Conservation (phyloP, 805 yeast genomes). For the Starmerella sirachaensis region DNA sequence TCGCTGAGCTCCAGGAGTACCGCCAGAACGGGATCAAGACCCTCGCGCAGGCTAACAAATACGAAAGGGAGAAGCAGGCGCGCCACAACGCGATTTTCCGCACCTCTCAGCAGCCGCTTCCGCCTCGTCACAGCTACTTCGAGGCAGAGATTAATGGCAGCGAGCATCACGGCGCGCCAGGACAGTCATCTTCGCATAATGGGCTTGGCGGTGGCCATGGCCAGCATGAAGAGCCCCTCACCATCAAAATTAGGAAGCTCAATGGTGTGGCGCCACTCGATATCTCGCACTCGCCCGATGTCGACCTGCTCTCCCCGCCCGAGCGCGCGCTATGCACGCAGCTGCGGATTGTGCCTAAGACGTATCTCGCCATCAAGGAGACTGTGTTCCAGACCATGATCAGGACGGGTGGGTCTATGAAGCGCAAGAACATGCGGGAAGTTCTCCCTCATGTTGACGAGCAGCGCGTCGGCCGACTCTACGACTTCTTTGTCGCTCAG, state of each 20-base stretch:
- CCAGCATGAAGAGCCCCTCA: constrained; percentile 15
- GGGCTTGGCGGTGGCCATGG: constrained; percentile 8
- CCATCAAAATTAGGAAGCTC: constrained; percentile 25
- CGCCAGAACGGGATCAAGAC: constrained; percentile 79
- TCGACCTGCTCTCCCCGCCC: constrained; percentile 68
- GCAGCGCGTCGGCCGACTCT: constrained; percentile 71
- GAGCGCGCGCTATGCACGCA: constrained; percentile 79
- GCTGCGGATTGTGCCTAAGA: constrained; percentile 78
- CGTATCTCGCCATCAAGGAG: constrained; percentile 86
- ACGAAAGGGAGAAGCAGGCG: constrained; percentile 74
- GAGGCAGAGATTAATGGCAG: constrained; percentile 13
- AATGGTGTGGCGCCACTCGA: constrained; percentile 29
- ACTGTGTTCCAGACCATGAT: constrained; percentile 76
- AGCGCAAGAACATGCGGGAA: constrained; percentile 76
- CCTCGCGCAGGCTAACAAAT: constrained; percentile 68
- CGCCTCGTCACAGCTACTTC: constrained; percentile 17
- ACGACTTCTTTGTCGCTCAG: constrained; percentile 85
- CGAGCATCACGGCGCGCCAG: not conserved
- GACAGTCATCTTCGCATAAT: not conserved
- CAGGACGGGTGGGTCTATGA: constrained; percentile 70
- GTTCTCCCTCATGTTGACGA: constrained; percentile 66
- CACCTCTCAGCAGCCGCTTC: constrained; percentile 16
- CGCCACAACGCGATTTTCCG: constrained; percentile 40
- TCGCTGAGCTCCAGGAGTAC: constrained; percentile 88
- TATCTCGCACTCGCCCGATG: constrained; percentile 58